Conservation (phyloP, 768 basidiomycete species). For the Rhizopogon vinicolor region DNA sequence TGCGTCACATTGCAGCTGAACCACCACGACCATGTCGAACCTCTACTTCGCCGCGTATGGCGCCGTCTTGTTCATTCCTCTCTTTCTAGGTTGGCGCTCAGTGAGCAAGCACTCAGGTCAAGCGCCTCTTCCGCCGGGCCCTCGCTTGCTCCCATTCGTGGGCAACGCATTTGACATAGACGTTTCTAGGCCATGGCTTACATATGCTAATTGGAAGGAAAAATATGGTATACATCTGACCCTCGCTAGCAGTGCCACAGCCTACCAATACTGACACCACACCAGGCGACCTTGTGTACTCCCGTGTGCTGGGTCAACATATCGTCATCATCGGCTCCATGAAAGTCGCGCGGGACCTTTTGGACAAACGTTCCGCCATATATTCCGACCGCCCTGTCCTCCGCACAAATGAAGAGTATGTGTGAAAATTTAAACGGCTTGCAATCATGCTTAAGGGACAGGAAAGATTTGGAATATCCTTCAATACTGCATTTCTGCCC, state of each 20-base stretch:
- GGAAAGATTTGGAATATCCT: constrained; percentile 13
- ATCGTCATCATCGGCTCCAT: constrained; percentile 10
- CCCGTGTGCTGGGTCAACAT: constrained; percentile 6
- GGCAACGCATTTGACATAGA: constrained; percentile 7
- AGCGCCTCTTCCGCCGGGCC: constrained; percentile 9
- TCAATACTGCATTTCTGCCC: constrained; percentile 10
- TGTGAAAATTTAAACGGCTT: background rate
- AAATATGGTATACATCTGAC: constrained; percentile 4
- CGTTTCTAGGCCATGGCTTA: constrained; percentile 6
- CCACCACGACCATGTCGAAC: no score
- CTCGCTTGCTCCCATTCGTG: constrained; percentile 8
- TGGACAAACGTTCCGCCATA: constrained; percentile 12
- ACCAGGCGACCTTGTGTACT: constrained; percentile 8
- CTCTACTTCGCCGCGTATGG: constrained; percentile 2
- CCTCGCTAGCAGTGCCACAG: background rate
- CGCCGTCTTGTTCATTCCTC: background rate
- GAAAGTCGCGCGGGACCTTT: constrained; percentile 6
- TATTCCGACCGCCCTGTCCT: constrained; percentile 11
- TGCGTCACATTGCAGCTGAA: no score
- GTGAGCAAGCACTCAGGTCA: background rate
- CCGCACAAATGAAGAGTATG: constrained; percentile 8
- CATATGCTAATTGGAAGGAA: constrained; percentile 9
- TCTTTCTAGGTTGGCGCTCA: background rate
- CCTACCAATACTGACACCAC: background rate
- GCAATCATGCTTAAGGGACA: background rate